A percentile compares a stretch with the other conserved stretches of the same genome.
phyloP scores from a whole-genome alignment of 805 yeast species.

The Zygoascus ofunaensis region DNA sequence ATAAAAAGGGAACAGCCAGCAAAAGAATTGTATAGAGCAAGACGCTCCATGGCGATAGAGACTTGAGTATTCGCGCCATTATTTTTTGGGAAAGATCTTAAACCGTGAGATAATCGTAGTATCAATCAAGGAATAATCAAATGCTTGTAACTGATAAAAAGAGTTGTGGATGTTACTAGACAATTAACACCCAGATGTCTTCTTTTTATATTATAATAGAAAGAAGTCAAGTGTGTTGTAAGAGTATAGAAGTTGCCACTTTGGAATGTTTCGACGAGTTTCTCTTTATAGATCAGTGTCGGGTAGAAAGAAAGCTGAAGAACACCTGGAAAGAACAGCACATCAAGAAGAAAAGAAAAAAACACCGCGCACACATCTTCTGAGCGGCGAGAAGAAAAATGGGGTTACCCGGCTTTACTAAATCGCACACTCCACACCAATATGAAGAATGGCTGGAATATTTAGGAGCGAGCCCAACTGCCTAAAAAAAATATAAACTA shows the following conservation, averaged over 20 bases:
- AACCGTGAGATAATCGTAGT: not conserved
- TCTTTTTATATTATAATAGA: too few relatives aligned
- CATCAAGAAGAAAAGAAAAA: not conserved
- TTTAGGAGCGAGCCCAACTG: too few relatives aligned
- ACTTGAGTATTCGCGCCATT: constrained; percentile 5
- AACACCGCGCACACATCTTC: too few relatives aligned
- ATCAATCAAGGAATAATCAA: not conserved
- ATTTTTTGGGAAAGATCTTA: not conserved
- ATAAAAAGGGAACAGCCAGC: constrained; percentile 29
- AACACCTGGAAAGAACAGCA: not conserved
- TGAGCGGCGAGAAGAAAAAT: too few relatives aligned
- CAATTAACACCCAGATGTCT: too few relatives aligned
- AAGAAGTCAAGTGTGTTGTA: not conserved
- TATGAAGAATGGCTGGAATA: too few relatives aligned
- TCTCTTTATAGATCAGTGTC: not conserved
- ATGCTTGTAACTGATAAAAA: not conserved
- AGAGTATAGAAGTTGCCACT: not conserved
- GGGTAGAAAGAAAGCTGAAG: not conserved
- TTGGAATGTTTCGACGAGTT: not conserved
- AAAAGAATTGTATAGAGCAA: constrained; percentile 29
- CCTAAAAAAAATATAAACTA: too few relatives aligned
- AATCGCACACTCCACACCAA: too few relatives aligned
- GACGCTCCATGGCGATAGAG: constrained; percentile 10
- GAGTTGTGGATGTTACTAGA: too few relatives aligned
- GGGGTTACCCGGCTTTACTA: too few relatives aligned